phyloP scores from a whole-genome alignment of 1,284 basidiomycete species.

The Naganishia cerealis region DNA sequence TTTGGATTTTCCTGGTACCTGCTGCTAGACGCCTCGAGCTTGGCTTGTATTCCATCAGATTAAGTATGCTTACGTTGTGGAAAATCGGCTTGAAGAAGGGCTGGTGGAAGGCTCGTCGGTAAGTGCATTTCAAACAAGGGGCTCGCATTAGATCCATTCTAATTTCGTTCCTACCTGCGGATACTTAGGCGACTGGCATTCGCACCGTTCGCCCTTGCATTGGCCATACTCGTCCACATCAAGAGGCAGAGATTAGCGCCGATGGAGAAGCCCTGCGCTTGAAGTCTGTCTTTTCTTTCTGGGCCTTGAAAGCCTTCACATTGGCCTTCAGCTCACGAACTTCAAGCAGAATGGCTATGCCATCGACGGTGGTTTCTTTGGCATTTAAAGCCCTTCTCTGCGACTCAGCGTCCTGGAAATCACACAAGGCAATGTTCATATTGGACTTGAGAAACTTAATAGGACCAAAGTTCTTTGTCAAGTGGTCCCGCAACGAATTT shows the following conservation, averaged over 20 bases:
- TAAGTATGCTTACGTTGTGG: conserved; percentile 26
- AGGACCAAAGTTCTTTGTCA: too few relatives aligned
- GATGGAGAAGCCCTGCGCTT: too few relatives aligned
- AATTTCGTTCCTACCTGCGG: not conserved
- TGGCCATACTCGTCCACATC: conserved; percentile 28
- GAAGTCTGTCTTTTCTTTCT: too few relatives aligned
- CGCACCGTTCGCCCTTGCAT: conserved; percentile 27
- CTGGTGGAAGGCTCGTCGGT: conserved; percentile 29
- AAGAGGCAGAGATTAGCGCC: conserved; percentile 8
- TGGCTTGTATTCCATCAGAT: conserved; percentile 27
- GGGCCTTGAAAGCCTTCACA: too few relatives aligned
- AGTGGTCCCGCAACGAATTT: too few relatives aligned
- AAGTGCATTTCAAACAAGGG: not conserved
- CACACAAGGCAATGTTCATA: too few relatives aligned
- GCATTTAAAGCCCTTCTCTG: too few relatives aligned
- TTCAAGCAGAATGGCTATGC: too few relatives aligned
- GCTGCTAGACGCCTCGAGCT: conserved; percentile 28
- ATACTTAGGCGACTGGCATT: conserved; percentile 3
- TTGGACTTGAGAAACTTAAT: too few relatives aligned
- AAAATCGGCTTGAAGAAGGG: conserved; percentile 32
- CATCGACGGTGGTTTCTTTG: too few relatives aligned
- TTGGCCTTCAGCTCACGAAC: too few relatives aligned
- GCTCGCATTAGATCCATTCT: not conserved
- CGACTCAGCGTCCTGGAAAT: too few relatives aligned
- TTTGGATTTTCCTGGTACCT: conserved; percentile 33